These are phyloP conservation scores for Tulasnella sp. DNA, from an alignment of 768 basidiomycete species.

Conservation along the genomic window DNA sequence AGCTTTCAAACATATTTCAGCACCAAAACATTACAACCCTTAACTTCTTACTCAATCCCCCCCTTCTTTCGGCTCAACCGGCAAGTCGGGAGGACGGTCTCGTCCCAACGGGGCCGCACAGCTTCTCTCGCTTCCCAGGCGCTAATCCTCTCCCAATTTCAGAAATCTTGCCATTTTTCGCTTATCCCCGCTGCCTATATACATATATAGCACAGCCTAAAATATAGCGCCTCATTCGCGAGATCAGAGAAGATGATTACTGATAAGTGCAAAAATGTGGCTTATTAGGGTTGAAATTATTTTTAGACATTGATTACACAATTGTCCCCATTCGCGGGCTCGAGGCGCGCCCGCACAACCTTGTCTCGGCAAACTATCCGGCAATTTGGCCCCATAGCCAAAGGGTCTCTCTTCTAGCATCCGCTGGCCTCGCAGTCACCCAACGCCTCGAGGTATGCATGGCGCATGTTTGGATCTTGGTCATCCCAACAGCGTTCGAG, in stretches of 20 bases:
- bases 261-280: not conserved
- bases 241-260: not conserved
- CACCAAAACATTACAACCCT: not conserved
- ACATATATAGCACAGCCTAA: not conserved
- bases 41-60: not conserved
- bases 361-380: not conserved
- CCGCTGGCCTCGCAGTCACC: not conserved
- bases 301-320: not conserved
- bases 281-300: not conserved
- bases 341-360: not conserved
- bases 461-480: not conserved
- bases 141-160: not conserved
- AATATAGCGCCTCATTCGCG: not conserved
- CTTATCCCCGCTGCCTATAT: not conserved
- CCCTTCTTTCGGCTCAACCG: not conserved
- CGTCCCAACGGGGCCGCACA: not conserved
- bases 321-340: not conserved
- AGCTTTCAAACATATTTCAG: not conserved
- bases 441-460: not conserved
- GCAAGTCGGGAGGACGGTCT: not conserved
- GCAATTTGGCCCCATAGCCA: not conserved
- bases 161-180: not conserved
- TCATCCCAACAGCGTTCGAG: not conserved
- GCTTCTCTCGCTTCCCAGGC: not conserved
- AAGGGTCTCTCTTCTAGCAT: not conserved